Evolutionary conservation across 1,139 yeast genomes (phyloP), one percentile per base, ranked within the genome.

Genomic region (Pichia sp.): DNA sequence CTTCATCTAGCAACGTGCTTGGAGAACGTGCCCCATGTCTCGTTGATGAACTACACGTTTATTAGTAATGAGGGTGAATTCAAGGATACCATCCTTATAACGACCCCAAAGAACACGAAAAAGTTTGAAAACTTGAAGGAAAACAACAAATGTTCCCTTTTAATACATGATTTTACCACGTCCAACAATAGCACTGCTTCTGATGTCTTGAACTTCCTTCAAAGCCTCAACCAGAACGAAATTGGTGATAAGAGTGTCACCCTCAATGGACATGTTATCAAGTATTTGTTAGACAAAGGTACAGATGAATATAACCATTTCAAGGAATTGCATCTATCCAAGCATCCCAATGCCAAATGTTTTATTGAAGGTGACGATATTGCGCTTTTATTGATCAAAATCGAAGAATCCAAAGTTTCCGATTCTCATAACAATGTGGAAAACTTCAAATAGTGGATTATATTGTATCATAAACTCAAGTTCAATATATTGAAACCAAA

Each of bases 11-110:
- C 90, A 7, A 88, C 97, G 2, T 76, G 85, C 48, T 65, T 72
- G 42, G 63, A 69, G 29, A 73, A 81, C 47, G 59, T 74, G 33
- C 97, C 97, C 6, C 94, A 88, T 54, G 95, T 87, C 3, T 76
- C 92, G 10, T 72, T 88, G 54, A 88, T 88, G 97, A 88, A 86
- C 64, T 88, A 85, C 61, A 80, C 92, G 4, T 85, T 79, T 53
- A 61, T 80, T 9, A 16, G 23, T 16, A 64, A 68, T 9, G 56
- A 67, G 2, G 57, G 57, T 27, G 28, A 75, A 7, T 71, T 73
- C 16, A 44, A 50, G 26, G 33, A 31, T 31, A 37, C 50, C 49
- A 75, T 87, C 42, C 76, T 88, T 34, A 68, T 88, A 48, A 77
- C 95, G 5, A 79, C 95, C 1, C 81, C 81, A 2, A 73, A 71